Base-by-base conservation (phyloP, 495 filamentous ascomycete species). In the Polyplosphaeria fusca region DNA sequence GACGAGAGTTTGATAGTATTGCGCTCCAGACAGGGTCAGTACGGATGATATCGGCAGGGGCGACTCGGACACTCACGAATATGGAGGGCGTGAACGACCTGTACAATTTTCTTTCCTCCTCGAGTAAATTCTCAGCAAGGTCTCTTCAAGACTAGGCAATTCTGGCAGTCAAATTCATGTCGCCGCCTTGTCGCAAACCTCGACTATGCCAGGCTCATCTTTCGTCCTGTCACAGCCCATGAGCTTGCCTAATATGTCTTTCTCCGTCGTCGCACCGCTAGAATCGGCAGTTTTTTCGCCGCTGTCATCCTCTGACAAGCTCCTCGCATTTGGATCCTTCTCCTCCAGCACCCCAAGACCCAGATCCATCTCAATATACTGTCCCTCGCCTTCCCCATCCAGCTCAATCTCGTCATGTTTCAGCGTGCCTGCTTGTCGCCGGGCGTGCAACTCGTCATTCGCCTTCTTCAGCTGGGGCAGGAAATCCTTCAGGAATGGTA, bases 351-450 rank as follows among this genome's bases (percentile, higher is more conserved):
- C 65, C 35, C 65, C 65, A 12, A 67, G 52, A 4, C 65, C 65
- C 22, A 67, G 65, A 42, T 67, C 64, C 65, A 67, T 65, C 42
- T 65, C 65, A 42, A 67, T 67, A 43, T 67, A 60, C 49, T 52
- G 52, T 19, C 24, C 52, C 42, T 56, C 58, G 25, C 61, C 61
- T 14, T 39, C 51, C 5, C 54, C 60, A 14, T 38, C 46, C 7
- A 16, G 14, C 27, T 64, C 64, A 2, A 67, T 42, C 2, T n/a
- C 38, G 50, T 32, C 43, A 25, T 41, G 32, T 49, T 52, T 41
- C 43, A 67, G 20, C 18, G 44, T 60, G 5, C 65, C 65, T 0
- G 57, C 61, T 19, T 26, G 16, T 19, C 42, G 11, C 41, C 52
- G 38, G 12, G 16, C 47, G 53, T 67, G 61, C 14, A 67, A 32